Conservation (phyloP, 192 early-diverging fungal species). For the Borealophlyctis nickersoniae region DNA sequence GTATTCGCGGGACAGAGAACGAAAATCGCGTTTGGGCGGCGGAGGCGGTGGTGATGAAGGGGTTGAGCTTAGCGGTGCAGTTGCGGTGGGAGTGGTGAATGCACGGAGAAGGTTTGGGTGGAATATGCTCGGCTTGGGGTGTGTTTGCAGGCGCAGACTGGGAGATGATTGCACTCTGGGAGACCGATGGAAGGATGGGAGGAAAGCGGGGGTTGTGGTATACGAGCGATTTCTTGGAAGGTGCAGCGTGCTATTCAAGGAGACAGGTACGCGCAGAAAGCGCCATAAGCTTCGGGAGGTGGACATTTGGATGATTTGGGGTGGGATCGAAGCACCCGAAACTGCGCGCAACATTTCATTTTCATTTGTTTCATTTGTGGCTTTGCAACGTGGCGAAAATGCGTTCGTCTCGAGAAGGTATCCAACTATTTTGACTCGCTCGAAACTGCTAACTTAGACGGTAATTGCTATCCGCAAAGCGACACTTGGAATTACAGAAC, state of each 20-base stretch:
- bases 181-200: background rate
- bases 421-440: no score
- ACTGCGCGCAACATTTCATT: no score
- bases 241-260: background rate
- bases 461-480: no score
- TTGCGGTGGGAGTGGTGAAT: background rate
- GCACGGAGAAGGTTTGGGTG: background rate
- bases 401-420: no score
- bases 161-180: background rate
- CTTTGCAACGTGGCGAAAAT: no score
- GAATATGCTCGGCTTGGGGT: background rate
- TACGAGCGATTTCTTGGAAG: background rate
- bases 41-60: conserved; percentile 17
- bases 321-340: no score
- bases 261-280: background rate
- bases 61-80: background rate
- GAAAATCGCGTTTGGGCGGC: conserved; percentile 27
- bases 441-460: no score
- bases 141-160: background rate
- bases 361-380: no score
- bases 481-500: no score
- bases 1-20: conserved; percentile 44
- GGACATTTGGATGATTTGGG: no score
- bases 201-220: background rate
- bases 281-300: no score